Conservation (phyloP, 208 protist species). For the Trichomonas gallinae region DNA sequence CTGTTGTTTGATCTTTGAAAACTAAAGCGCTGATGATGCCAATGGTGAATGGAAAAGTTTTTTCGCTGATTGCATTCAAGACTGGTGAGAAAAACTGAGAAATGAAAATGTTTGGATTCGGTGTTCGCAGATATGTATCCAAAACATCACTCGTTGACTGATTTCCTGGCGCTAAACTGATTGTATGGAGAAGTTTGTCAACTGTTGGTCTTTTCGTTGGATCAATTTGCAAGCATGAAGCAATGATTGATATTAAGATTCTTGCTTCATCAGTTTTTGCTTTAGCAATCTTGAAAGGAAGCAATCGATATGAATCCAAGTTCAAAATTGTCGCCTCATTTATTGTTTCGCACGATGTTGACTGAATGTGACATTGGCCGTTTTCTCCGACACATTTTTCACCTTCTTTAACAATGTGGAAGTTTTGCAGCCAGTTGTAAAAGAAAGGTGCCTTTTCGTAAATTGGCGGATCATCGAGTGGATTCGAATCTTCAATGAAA, state of each 20-base stretch:
- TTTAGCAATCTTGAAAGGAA: neutral
- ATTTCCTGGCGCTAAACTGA: neutral
- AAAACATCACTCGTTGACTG: neutral
- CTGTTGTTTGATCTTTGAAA: neutral
- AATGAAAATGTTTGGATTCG: neutral
- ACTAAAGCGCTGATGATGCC: neutral
- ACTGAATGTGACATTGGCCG: neutral
- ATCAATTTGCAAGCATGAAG: neutral
- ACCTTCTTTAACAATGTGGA: neutral
- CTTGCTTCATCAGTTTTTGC: neutral
- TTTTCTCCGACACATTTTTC: neutral
- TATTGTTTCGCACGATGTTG: neutral
- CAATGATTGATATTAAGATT: neutral
- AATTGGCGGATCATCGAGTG: neutral
- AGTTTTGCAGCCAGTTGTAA: neutral
- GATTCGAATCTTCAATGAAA: neutral
- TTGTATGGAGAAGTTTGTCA: slow-evolving; percentile 17
- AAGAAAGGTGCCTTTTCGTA: neutral
- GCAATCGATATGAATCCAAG: neutral
- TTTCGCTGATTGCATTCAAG: neutral
- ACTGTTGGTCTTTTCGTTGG: neutral
- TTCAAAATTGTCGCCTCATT: neutral
- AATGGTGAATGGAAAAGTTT: neutral
- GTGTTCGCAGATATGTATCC: neutral
- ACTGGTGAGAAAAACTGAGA: neutral